Evolutionary conservation across 2,329 filamentous ascomycete species (phyloP), one percentile per base, ranked within the genome.

Genomic region (Penicillium concentricum): DNA sequence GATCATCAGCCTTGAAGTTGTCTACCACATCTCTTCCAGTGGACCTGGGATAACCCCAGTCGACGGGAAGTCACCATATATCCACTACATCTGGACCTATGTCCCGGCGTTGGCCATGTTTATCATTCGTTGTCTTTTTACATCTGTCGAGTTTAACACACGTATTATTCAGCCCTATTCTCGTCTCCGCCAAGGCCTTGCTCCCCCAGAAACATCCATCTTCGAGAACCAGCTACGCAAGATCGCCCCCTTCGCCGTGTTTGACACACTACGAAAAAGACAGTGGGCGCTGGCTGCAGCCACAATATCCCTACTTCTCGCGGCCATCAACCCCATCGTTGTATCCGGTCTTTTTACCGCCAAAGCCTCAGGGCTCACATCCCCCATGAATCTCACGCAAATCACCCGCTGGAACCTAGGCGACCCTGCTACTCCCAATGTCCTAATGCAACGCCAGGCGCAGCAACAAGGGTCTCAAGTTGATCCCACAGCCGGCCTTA

Each of bases 201-300:
- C 54, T 37, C 44, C 56, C 0, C 35, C 60, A 35, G 43, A 58
- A 8, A 52, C 46, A 24, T 61, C 53, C n/a, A 56, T 67, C 16
- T 54, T 62, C 26, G 58, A 64, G 28, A 61, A 65, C 20, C 60
- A 65, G 13, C 58, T 62, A 7, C 55, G 59, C 30, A 64, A 65
- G 39, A 44, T 65, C 8, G 55, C 76, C 30, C 77, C 75, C 55
- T 84, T 86, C 3, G 78, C 82, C 57, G 81, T 79, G 59, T 85
- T 86, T 74, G 87, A 81, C 10, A 76, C 74, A 0, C 43, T 66
- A 15, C n/a, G 37, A 37, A 63, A 63, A 38, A 38, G 41, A 10
- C 61, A 60, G 39, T 63, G 45, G 51, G 47, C 57, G 3, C 32
- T 61, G 3, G 35, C 55, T 6, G 57, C 62, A 20, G 54, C 61